phyloP scores from a whole-genome alignment of 2,329 filamentous ascomycete genomes.

The Fusarium nematophilum region DNA sequence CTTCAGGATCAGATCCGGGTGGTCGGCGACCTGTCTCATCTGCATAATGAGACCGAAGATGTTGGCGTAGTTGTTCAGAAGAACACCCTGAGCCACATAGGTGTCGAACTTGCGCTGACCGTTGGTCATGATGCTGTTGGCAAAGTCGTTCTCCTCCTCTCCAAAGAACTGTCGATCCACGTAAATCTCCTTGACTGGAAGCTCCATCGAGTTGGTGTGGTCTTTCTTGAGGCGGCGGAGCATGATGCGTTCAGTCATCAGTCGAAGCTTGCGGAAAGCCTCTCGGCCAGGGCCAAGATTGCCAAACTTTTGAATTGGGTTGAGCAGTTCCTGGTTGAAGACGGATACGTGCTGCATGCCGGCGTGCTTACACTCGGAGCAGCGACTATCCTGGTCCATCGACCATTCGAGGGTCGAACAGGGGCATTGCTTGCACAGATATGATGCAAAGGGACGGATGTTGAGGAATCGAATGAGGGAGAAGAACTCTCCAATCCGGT shows the following conservation, averaged over 20 bases:
- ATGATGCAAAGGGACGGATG: slow-evolving; percentile 88
- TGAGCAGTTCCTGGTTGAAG: slow-evolving; percentile 95
- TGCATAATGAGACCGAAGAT: slow-evolving; percentile 99
- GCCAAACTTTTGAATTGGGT: slow-evolving; percentile 77
- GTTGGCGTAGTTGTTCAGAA: slow-evolving; percentile 98
- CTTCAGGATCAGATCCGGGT: slow-evolving; percentile 92
- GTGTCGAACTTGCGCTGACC: slow-evolving; percentile 91
- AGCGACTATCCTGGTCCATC: slow-evolving; percentile 77
- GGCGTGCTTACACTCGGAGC: slow-evolving; percentile 68
- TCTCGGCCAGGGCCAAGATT: slow-evolving; percentile 71
- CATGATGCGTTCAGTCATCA: slow-evolving; percentile 95
- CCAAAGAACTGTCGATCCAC: slow-evolving; percentile 97
- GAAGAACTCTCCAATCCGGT: slow-evolving; percentile 97
- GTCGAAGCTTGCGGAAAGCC: slow-evolving; percentile 83
- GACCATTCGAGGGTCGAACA: slow-evolving; percentile 89
- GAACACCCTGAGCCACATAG: slow-evolving; percentile 92
- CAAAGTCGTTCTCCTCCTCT: slow-evolving; percentile 95
- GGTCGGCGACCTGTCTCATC: slow-evolving; percentile 97
- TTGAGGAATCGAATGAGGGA: slow-evolving; percentile 93
- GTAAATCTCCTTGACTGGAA: slow-evolving; percentile 93
- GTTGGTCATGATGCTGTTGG: slow-evolving; percentile 93
- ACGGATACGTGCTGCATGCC: slow-evolving; percentile 64
- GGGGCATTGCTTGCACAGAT: slow-evolving; percentile 88
- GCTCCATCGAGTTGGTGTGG: slow-evolving; percentile 92
- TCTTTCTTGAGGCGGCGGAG: slow-evolving; percentile 93